Percentiles rank a stretch among this genome's conserved stretches.
phyloP scores from a whole-genome alignment of 768 basidiomycete species.

The Hygrophorus pudorinus region DNA sequence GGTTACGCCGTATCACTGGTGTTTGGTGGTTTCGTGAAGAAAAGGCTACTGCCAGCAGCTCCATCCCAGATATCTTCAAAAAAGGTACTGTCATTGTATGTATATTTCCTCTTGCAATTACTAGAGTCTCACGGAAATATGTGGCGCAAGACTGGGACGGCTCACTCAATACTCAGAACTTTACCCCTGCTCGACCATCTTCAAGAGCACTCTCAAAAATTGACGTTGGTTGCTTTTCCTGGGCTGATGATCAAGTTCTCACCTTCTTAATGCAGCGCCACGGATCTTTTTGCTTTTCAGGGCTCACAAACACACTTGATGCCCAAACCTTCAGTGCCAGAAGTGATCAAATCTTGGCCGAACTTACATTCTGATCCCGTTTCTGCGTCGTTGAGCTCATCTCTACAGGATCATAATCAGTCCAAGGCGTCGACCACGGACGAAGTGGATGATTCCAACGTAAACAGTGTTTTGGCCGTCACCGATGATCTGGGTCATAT shows the following conservation, averaged over 20 bases:
- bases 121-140: conserved; percentile 9
- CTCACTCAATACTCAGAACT: conserved; percentile 56
- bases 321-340: conserved; percentile 39
- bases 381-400: conserved; percentile 51
- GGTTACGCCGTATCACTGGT: conserved; percentile 27
- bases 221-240: conserved; percentile 40
- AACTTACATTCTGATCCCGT: conserved; percentile 43
- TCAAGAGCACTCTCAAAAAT: conserved; percentile 53
- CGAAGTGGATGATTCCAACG: conserved; percentile 41
- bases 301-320: conserved; percentile 44
- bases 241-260: conserved; percentile 5
- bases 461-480: conserved; percentile 56
- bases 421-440: conserved; percentile 21
- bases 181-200: conserved; percentile 66
- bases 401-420: conserved; percentile 24
- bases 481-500: conserved; percentile 49
- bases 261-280: conserved; percentile 39
- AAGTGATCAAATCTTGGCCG: conserved; percentile 61
- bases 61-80: conserved; percentile 70
- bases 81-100: conserved; percentile 55
- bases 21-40: conserved; percentile 68
- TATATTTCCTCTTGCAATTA: conserved; percentile 3
- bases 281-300: conserved; percentile 76
- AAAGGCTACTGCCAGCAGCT: conserved; percentile 24
- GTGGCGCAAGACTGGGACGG: conserved; percentile 59